Evolutionary conservation across 179 eudicot species (phyloP).

Genomic region (Silene vulgaris): DNA sequence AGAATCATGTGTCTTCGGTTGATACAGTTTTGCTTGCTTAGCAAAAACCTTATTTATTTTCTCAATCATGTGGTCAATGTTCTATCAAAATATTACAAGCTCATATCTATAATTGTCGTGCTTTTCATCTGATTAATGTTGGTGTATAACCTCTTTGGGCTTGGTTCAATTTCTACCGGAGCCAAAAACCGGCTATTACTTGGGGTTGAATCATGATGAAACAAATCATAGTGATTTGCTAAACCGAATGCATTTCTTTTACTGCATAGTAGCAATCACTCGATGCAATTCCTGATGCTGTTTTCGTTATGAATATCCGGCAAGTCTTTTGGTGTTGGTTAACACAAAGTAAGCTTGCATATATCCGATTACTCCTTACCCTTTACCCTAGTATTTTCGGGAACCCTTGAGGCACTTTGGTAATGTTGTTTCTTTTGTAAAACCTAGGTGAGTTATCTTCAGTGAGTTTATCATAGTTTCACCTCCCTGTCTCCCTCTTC

Average conservation of each 20-base stretch:
- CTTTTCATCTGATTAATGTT: not conserved
- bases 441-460: too few species aligned
- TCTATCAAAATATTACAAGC: not conserved
- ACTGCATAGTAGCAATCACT: not conserved
- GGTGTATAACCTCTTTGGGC: not conserved
- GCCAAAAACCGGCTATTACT: not conserved
- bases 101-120: not conserved
- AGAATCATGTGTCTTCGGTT: not conserved
- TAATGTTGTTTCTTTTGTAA: too few species aligned
- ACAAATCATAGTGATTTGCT: not conserved
- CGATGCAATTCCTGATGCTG: not conserved
- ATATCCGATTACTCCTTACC: too few species aligned
- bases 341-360: not conserved
- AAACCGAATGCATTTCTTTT: not conserved
- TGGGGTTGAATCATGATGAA: not conserved
- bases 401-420: too few species aligned
- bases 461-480: not conserved
- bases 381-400: too few species aligned
- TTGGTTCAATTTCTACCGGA: not conserved
- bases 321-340: not conserved
- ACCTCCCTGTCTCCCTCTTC: not conserved
- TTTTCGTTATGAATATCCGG: too few species aligned
- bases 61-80: not conserved
- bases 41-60: not conserved
- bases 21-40: not conserved